These are phyloP conservation scores for Botrytis fragariae DNA, from an alignment of 2,329 filamentous ascomycete species.

Conservation along the genomic window DNA sequence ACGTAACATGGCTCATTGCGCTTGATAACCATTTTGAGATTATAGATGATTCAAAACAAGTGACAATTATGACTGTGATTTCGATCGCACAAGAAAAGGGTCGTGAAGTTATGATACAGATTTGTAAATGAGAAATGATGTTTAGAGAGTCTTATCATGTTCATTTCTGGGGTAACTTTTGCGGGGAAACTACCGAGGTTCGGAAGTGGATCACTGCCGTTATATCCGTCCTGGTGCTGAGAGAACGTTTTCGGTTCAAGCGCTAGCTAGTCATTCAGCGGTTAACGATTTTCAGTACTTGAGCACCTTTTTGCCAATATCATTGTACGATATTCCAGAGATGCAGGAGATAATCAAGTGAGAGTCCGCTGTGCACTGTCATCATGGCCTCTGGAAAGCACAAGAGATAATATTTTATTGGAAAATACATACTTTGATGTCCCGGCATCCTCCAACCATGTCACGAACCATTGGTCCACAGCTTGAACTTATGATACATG, in stretches of 20 bases:
- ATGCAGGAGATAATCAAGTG: neutral
- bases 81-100: neutral
- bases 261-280: neutral
- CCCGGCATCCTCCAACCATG: too few species aligned
- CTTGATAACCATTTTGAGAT: constrained; percentile 30
- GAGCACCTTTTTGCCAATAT: neutral
- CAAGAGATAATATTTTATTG: neutral
- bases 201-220: neutral
- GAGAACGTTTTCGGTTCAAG: neutral
- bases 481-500: neutral
- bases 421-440: accelerated
- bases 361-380: neutral
- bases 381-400: neutral
- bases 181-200: constrained; percentile 14
- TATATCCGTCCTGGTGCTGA: neutral
- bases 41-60: neutral
- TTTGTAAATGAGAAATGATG: neutral
- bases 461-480: too few species aligned
- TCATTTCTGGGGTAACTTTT: constrained; percentile 3
- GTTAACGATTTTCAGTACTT: neutral
- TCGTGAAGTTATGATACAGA: neutral
- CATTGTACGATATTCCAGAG: neutral
- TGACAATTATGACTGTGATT: neutral
- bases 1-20: constrained; percentile 64
- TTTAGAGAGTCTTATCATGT: neutral